Conservation (phyloP, 2,329 filamentous ascomycete genomes). For the Bipolaris zeicola region DNA sequence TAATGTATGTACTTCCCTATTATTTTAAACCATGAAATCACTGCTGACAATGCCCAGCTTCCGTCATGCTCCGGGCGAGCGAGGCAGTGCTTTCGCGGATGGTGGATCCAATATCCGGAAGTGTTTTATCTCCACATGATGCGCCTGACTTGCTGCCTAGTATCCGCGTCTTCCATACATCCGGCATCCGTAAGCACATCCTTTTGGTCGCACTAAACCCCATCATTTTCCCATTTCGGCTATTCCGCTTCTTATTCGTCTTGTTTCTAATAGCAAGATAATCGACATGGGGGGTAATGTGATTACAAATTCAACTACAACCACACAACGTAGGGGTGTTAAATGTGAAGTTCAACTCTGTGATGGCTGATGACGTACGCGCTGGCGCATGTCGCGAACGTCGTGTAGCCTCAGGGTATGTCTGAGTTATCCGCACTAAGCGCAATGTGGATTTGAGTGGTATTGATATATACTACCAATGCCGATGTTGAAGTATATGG, state of each 20-base stretch:
- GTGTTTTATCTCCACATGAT: not conserved
- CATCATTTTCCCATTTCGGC: not conserved
- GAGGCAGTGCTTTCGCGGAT: slow-evolving; percentile 4
- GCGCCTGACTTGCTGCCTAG: slow-evolving; percentile 1
- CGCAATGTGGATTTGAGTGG: not conserved
- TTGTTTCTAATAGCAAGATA: not conserved
- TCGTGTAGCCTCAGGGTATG: not conserved
- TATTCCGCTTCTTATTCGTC: not conserved
- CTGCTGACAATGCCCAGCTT: slow-evolving; percentile 28
- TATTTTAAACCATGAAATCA: slow-evolving; percentile 2
- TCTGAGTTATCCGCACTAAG: not conserved
- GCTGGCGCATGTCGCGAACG: not conserved
- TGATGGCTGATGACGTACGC: not conserved
- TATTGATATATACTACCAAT: not conserved
- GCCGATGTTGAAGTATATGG: slow-evolving; percentile 4
- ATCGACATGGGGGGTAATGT: not conserved
- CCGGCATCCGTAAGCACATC: not conserved
- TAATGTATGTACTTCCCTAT: not conserved
- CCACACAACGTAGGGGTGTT: too few species aligned
- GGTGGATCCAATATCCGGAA: slow-evolving; percentile 3
- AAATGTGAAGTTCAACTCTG: not conserved
- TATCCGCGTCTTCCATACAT: not conserved
- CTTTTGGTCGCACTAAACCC: not conserved
- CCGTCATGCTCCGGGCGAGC: slow-evolving; percentile 26
- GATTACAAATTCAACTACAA: not conserved